Evolutionary conservation across 2,329 filamentous ascomycete species (phyloP).

Genomic region (Pseudonectria foliicola): DNA sequence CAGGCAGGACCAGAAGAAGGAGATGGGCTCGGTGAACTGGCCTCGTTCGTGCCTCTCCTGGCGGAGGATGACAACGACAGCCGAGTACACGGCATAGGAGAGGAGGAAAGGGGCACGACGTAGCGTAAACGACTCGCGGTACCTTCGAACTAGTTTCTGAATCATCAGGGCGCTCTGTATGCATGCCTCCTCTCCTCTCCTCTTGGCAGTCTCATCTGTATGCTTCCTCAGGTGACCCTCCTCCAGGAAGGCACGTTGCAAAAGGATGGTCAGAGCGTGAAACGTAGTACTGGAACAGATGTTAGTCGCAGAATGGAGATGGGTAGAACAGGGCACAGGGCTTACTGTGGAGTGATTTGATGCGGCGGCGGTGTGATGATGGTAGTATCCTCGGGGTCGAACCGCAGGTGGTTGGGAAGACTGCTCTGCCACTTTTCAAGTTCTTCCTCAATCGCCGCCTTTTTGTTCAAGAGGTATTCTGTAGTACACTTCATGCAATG

Average conservation of each 20-base stretch:
- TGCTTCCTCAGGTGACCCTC: slow-evolving; percentile 24
- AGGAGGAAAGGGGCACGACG: slow-evolving; percentile 34
- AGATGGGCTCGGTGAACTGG: slow-evolving; percentile 26
- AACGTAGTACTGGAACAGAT: slow-evolving; percentile 24
- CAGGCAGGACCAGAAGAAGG: slow-evolving; percentile 31
- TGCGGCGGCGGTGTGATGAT: slow-evolving; percentile 21
- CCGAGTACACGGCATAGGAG: slow-evolving; percentile 34
- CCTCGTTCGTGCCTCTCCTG: slow-evolving; percentile 24
- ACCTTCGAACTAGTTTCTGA: slow-evolving; percentile 28
- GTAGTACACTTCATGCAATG: slow-evolving; percentile 21
- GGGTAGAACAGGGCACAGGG: slow-evolving; percentile 1
- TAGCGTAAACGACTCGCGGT: slow-evolving; percentile 32
- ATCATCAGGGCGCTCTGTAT: slow-evolving; percentile 29
- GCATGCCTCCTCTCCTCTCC: slow-evolving; percentile 20
- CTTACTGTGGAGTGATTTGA: slow-evolving; percentile 25
- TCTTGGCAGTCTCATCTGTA: slow-evolving; percentile 19
- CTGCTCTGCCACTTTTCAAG: slow-evolving; percentile 20
- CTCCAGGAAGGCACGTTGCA: slow-evolving; percentile 37
- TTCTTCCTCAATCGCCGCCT: slow-evolving; percentile 19
- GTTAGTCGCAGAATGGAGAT: slow-evolving; percentile 6
- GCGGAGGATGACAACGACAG: slow-evolving; percentile 25
- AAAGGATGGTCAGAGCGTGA: slow-evolving; percentile 35
- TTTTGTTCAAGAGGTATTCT: slow-evolving; percentile 20
- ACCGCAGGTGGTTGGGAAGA: slow-evolving; percentile 20
- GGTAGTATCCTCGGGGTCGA: slow-evolving; percentile 19